These are phyloP conservation scores for Fusarium scirpi DNA, from an alignment of 2,329 filamentous ascomycete genomes.

Conservation along the genomic window DNA sequence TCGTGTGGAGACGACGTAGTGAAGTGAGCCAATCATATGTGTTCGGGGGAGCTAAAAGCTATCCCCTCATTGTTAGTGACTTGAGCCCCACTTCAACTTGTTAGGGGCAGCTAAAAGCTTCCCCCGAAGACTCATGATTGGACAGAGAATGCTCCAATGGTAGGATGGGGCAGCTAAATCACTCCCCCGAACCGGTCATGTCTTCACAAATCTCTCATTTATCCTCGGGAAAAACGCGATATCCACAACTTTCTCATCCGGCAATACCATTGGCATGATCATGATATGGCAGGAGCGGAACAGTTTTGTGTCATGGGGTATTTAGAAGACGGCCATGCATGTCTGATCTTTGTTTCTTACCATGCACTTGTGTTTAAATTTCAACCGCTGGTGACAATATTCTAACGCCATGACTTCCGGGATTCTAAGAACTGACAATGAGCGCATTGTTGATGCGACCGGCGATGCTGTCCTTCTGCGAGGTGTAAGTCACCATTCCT, in stretches of 20 bases:
- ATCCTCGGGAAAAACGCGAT: not conserved
- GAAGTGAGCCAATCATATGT: constrained; percentile 11
- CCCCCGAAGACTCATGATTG: not conserved
- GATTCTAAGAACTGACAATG: constrained; percentile 44
- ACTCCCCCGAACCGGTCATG: not conserved
- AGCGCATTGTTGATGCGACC: constrained; percentile 57
- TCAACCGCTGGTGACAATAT: not conserved
- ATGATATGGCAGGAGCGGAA: not conserved
- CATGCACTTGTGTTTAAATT: not conserved
- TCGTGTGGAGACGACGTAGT: rapidly evolving
- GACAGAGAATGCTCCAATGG: rapidly evolving
- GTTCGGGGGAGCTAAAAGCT: constrained; percentile 43
- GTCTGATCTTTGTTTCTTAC: rapidly evolving
- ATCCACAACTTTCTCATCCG: not conserved
- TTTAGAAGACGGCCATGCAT: not conserved
- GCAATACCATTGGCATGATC: constrained; percentile 5
- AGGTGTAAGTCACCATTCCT: constrained; percentile 32
- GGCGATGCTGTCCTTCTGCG: constrained; percentile 59
- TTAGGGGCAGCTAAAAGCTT: constrained; percentile 2
- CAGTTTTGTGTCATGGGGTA: not conserved
- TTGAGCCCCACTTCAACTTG: not conserved
- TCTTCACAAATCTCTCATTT: too few relatives aligned
- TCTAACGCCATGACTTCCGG: constrained; percentile 15
- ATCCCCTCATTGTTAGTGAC: not conserved
- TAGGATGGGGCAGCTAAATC: not conserved